Evolutionary conservation across 1,139 yeast genomes (phyloP), one percentile per base, ranked within the genome.

Genomic region (Saccharomyces hybrid): DNA sequence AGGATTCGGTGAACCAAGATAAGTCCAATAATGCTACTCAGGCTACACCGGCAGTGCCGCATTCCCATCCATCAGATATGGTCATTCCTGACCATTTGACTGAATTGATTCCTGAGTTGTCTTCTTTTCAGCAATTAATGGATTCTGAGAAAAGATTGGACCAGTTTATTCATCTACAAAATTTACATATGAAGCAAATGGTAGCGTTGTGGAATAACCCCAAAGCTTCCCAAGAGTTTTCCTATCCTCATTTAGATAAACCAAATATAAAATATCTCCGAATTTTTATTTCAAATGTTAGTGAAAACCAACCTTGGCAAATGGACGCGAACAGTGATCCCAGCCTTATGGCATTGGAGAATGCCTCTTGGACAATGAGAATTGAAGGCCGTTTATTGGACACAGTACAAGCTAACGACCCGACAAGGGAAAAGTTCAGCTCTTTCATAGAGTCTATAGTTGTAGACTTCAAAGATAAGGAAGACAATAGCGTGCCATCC

Each of bases 251-350:
- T 47, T 51, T 28, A n/a, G 50, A 27, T 29, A 47, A 19, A 21
- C 62, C 2, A 61, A 73, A 77, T 64, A 75, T 79, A 67, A 75
- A 81, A 58, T 80, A 84, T 3, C 76, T 93, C 65, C 80, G 99
- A 57, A 80, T 93, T 26, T 93, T 86, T 67, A 76, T 95, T 32
- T 89, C 93, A 64, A 90, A 88, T 68, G 85, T 89, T 2, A 77
- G 86, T 48, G 87, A 84, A 59, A 88, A 88, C 69, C 98, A 93
- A 72, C 89, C 95, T 49, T 93, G 99, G 99, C 98, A 91, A 68
- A 24, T 31, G 21, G 29, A 42, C 31, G 53, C 70, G 62, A 47
- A 53, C 24, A 65, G 62, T 54, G 56, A 59, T 48, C 44, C 61
- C 27, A 52, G 61, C 69, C 50, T 29, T 14, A 64, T 57, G 63